Evolutionary conservation across 1,284 basidiomycete species (phyloP), one percentile per base, ranked within the genome.

Genomic region (Puccinia coronata): DNA sequence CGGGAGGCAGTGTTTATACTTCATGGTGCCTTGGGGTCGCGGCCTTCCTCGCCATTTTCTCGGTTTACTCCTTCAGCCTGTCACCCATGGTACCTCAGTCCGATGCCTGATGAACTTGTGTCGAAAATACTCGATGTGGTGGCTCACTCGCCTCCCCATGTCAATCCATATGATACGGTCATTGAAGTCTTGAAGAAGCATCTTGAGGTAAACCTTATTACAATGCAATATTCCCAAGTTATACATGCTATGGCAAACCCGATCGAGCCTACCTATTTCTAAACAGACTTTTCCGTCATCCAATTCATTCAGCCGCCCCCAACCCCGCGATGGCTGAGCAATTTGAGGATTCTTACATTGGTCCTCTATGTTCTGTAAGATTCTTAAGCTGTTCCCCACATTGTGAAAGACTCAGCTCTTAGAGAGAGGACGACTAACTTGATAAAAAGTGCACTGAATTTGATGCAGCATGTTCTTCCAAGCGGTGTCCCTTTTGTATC

Each of bases 381-480:
- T 18, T 36, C 4, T 34, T 39, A 3, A 14, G 8, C 4, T 6
- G 14, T 20, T 39, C 28, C 9, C 9, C 9, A 9, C 2, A 20
- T 36, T 36, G 18, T n/a, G 31, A 6, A 14, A 39, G 23, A 63
- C 20, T 18, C 11, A 63, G 28, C 34, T 8, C 16, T 31, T 31
- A 11, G n/a, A 65, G 3, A 18, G 8, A 65, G 23, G 20, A 20
- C 39, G 6, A 25, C 61, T 39, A 31, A 65, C 12, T 39, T 65
- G 31, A 65, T 23, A 36, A n/a, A 20, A 8, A 39, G 28, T 34
- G 25, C 28, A 34, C 39, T 9, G 20, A 18, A 20, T 39, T 41
- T 36, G 61, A 41, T 65, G 8, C 16, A 65, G 61, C 5, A 65
- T 65, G 16, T 65, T 65, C 31, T 65, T 65, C 39, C 61, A 65